Evolutionary conservation across 345 rosid species (phyloP), one percentile per base, ranked within the genome.

Genomic region (Hibiscus tridactylites): DNA sequence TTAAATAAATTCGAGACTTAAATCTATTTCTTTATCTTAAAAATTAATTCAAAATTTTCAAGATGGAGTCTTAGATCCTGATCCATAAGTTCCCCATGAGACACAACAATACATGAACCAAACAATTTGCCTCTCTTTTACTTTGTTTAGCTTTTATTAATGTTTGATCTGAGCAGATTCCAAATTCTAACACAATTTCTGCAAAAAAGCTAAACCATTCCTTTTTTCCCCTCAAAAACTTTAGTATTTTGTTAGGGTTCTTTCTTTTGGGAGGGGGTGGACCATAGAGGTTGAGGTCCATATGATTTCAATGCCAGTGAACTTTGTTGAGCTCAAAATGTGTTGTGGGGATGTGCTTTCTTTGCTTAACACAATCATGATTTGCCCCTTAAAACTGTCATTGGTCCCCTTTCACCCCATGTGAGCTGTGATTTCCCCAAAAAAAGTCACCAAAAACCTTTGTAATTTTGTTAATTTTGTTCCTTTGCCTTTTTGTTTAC

Each of bases 161-260:
- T 47, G 53, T 47, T 47, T 47, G 53, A 47, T 47, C 53, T 2
- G 53, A 47, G 13, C 16, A 47, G n/a, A 47, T 47, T 47, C 53
- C 53, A 3, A 47, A 12, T 47, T 47, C 53, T 47, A 47, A 47
- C 53, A 11, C 13, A 11, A 11, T 47, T 47, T 47, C 53, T 47
- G n/a, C 53, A 47, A 47, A 47, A 29, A 47, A 47, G 53, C n/a
- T 47, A 47, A 47, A 13, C 53, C 53, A 47, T 3, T 47, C 90
- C 74, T 87, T 33, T 33, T 33, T 35, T 6, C 85, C 72, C 24
- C 89, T 83, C 2, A 9, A 35, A 42, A 7, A n/a, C 9, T n/a
- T 39, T 49, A 59, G 21, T 52, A 15, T 24, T 54, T 52, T 64
- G 47, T 44, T 50, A 33, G 39, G 61, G 46, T 37, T 37, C 42